Conservation (phyloP, 257 asterid species). For the Solanum rostratum region DNA sequence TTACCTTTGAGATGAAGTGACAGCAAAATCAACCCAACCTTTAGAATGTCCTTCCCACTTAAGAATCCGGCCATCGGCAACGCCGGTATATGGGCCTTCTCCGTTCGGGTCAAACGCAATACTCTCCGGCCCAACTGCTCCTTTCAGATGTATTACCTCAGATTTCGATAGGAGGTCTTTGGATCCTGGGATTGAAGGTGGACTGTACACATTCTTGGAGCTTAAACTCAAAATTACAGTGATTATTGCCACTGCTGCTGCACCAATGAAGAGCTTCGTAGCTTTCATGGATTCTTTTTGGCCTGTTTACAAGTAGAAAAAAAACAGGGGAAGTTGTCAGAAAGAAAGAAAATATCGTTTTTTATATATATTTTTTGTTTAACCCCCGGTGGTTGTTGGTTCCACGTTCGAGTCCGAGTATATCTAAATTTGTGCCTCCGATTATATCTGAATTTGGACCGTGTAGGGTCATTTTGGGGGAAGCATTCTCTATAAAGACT, state of each 20-base stretch:
- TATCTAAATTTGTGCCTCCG: too few species aligned
- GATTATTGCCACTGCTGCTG: not conserved
- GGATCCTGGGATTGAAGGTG: slow-evolving; percentile 3
- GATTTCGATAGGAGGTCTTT: not conserved
- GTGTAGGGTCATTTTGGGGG: too few species aligned
- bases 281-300: not conserved
- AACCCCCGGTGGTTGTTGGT: too few species aligned
- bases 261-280: not conserved
- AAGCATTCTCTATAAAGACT: too few species aligned
- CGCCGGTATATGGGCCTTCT: slow-evolving; percentile 22
- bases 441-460: too few species aligned
- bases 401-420: too few species aligned
- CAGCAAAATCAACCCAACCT: slow-evolving; percentile 16
- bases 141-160: not conserved
- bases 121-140: slow-evolving; percentile 18
- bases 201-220: not conserved
- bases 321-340: not conserved
- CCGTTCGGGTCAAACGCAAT: slow-evolving; percentile 9
- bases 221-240: not conserved
- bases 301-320: not conserved
- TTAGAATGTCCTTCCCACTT: slow-evolving; percentile 1
- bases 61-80: slow-evolving; percentile 23
- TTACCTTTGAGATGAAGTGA: slow-evolving; percentile 13
- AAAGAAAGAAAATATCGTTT: not conserved
- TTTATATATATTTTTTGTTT: not conserved